Evolutionary conservation across 2,329 filamentous ascomycete genomes (phyloP), one percentile per base, ranked within the genome.

Genomic region (Colletotrichum sp.): DNA sequence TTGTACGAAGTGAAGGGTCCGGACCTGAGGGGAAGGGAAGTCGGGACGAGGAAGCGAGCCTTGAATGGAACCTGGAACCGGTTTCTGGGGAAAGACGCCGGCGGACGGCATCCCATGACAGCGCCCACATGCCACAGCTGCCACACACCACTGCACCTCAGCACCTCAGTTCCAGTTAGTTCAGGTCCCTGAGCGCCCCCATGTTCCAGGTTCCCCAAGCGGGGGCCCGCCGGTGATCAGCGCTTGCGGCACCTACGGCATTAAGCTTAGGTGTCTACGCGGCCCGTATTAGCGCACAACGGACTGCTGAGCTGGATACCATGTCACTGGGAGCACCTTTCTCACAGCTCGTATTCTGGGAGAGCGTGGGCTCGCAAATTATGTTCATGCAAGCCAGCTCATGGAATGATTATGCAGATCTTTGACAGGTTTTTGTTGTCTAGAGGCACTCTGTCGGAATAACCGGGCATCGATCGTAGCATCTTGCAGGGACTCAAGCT

Each of bases 41-140:
- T 57, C 63, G 55, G 73, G 69, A 72, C 69, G 64, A 72, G 24
- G 28, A 73, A 75, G 73, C 62, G 63, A 75, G 26, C 57, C 15
- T 28, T n/a, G 26, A 28, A 60, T 30, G 26, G 57, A 10, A 60
- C 57, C 26, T 30, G 26, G 57, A 26, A 60, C 57, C 26, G 24
- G 44, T 30, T 62, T 36, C 62, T 65, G 44, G 68, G 60, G 68
- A 39, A 70, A 69, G 57, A 22, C 59, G 22, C 26, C 26, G 28
- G 68, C 44, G 57, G 66, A 2, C 28, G 59, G 59, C 18, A 32
- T 30, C 67, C 24, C 26, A 36, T 39, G 67, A 67, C 52, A 75
- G 64, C 39, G 70, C 28, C 64, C 64, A 30, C 65, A 73, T 44
- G 55, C n/a, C 39, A 64, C 39, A 75, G 36, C 66, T 64, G 44